Evolutionary conservation across 106 monocot genomes (phyloP).

Genomic region (Platanthera zijinensis): DNA sequence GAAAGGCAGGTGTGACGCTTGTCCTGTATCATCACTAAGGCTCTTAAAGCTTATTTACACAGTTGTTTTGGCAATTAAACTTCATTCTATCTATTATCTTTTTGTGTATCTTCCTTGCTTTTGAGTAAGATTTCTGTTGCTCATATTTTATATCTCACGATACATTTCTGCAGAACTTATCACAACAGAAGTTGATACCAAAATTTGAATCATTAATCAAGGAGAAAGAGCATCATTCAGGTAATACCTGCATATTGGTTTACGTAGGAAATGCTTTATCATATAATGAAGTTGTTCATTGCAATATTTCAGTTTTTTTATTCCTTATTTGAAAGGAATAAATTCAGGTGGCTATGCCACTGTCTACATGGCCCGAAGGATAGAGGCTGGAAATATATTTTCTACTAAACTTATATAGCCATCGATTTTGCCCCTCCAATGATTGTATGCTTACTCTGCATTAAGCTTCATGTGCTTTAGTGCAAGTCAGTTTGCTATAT

Average conservation of each 20-base stretch:
- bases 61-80: background rate
- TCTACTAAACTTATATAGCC: slow-evolving; percentile 78
- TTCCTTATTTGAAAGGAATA: background rate
- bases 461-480: background rate
- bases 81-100: background rate
- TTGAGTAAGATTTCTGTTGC: background rate
- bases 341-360: slow-evolving; percentile 88
- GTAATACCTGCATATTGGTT: slow-evolving; percentile 25
- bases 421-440: background rate
- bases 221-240: slow-evolving; percentile 97
- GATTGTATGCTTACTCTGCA: background rate
- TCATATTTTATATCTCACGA: background rate
- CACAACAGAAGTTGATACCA: slow-evolving; percentile 48
- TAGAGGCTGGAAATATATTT: slow-evolving; percentile 78
- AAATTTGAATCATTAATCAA: slow-evolving; percentile 64
- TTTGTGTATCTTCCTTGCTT: background rate
- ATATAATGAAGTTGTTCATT: background rate
- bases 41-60: slow-evolving; percentile 15
- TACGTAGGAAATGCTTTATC: background rate
- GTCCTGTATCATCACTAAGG: background rate
- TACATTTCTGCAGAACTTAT: slow-evolving; percentile 30
- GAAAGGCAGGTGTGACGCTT: too few relatives aligned
- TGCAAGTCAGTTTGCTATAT: background rate
- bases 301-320: background rate
- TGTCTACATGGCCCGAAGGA: slow-evolving; percentile 79